A percentile compares a stretch with the other conserved stretches of the same genome.
Evolutionary conservation across 2,329 filamentous ascomycete genomes (phyloP).

Genomic region (Colletotrichum phormii): DNA sequence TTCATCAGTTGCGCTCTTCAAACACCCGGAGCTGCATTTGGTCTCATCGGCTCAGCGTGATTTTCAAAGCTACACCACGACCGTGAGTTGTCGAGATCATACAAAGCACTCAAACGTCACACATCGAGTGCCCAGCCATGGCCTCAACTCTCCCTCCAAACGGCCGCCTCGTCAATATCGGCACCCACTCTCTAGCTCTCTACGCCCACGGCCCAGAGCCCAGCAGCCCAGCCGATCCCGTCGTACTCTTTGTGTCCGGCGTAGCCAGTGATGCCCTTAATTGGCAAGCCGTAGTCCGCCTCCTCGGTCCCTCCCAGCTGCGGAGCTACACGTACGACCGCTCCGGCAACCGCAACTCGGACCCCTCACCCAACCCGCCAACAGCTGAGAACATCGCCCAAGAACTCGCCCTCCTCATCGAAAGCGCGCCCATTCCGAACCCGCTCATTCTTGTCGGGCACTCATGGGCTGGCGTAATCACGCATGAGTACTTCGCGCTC

Average conservation of each 20-base stretch:
- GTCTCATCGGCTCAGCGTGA: neutral
- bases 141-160: neutral
- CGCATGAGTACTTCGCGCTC: slow-evolving; percentile 17
- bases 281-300: slow-evolving; percentile 18
- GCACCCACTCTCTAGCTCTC: slow-evolving; percentile 19
- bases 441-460: slow-evolving; percentile 9
- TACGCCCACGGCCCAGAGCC: slow-evolving; percentile 14
- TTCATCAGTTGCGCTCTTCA: neutral
- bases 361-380: neutral
- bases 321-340: slow-evolving; percentile 28
- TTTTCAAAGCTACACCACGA: neutral
- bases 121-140: neutral
- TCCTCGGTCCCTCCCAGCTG: neutral
- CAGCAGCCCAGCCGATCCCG: neutral
- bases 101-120: neutral
- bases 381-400: slow-evolving; percentile 16
- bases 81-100: neutral
- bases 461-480: slow-evolving; percentile 26
- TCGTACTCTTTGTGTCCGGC: slow-evolving; percentile 11
- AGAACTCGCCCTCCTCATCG: slow-evolving; percentile 7
- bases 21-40: neutral
- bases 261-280: slow-evolving; percentile 25
- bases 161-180: slow-evolving; percentile 21
- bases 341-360: slow-evolving; percentile 17
- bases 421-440: neutral